Evolutionary conservation across 208 protist genomes (phyloP).

Genomic region (Leishmania aethiopica): DNA sequence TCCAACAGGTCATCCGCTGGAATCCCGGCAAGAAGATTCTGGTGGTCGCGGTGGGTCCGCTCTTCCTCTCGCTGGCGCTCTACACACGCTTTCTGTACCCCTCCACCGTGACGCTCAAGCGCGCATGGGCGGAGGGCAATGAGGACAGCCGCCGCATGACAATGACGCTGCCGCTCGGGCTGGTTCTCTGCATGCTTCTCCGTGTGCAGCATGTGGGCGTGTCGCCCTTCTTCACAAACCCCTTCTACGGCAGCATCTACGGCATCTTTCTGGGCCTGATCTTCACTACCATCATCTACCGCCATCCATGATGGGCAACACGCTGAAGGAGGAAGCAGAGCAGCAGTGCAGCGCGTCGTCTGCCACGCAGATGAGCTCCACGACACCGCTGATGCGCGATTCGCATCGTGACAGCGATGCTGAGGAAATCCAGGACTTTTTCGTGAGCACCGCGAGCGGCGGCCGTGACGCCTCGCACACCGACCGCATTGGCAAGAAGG

Average conservation of each 20-base stretch:
- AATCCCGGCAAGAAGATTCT: slow-evolving; percentile 51
- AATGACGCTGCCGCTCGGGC: slow-evolving; percentile 62
- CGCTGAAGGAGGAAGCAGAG: slow-evolving; percentile 27
- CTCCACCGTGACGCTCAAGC: slow-evolving; percentile 26
- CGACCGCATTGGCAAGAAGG: slow-evolving; percentile 9
- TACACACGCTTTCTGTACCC: slow-evolving; percentile 66
- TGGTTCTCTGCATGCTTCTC: slow-evolving; percentile 75
- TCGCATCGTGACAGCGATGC: background rate
- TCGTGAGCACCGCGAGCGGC: background rate
- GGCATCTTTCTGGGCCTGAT: slow-evolving; percentile 61
- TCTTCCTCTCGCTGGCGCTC: slow-evolving; percentile 58
- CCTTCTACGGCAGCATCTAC: slow-evolving; percentile 61
- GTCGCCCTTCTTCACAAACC: slow-evolving; percentile 59
- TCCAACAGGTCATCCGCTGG: slow-evolving; percentile 54
- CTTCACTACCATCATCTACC: slow-evolving; percentile 64
- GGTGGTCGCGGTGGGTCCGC: slow-evolving; percentile 39
- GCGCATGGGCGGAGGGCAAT: slow-evolving; percentile 26
- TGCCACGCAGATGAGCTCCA: background rate
- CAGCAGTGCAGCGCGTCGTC: background rate
- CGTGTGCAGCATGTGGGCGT: slow-evolving; percentile 61
- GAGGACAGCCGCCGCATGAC: slow-evolving; percentile 62
- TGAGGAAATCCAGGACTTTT: background rate
- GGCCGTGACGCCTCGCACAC: background rate
- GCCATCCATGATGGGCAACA: slow-evolving; percentile 67
- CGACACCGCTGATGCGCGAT: background rate